phyloP scores from a whole-genome alignment of 2,329 filamentous ascomycete genomes.

The Celoporthe dispersa region DNA sequence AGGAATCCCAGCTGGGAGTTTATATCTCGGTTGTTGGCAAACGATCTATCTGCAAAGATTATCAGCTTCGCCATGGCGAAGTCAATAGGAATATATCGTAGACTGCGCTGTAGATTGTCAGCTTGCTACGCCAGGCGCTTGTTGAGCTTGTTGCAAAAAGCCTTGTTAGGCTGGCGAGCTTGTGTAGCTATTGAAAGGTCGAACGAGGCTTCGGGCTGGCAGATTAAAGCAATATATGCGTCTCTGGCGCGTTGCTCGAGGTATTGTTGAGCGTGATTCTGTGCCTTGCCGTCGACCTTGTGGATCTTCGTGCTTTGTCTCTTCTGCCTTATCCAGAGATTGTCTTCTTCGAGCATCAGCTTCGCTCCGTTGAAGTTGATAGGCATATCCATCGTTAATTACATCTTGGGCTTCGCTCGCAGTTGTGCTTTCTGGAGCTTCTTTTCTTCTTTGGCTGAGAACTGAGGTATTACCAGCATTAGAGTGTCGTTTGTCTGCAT shows the following conservation, averaged over 20 bases:
- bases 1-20: not conserved
- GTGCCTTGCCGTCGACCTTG: not conserved
- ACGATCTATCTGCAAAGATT: not conserved
- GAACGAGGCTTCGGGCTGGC: not conserved
- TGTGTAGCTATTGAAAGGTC: not conserved
- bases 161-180: not conserved
- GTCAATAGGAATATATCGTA: not conserved
- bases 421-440: no score
- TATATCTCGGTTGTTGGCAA: not conserved
- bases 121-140: not conserved
- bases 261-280: conserved; percentile 10
- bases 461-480: not conserved
- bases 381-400: no score
- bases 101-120: not conserved
- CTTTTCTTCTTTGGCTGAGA: not conserved
- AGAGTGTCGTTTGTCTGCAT: not conserved
- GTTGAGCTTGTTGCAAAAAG: not conserved
- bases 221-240: conserved; percentile 11
- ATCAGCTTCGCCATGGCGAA: not conserved
- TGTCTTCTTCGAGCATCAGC: not conserved
- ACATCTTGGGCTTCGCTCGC: no score
- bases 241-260: not conserved
- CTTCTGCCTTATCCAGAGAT: not conserved
- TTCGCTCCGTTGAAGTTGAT: not conserved
- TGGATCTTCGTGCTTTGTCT: not conserved